These are phyloP conservation scores for Backusella psychrophila DNA, from an alignment of 192 early-diverging fungal species.

Conservation along the genomic window DNA sequence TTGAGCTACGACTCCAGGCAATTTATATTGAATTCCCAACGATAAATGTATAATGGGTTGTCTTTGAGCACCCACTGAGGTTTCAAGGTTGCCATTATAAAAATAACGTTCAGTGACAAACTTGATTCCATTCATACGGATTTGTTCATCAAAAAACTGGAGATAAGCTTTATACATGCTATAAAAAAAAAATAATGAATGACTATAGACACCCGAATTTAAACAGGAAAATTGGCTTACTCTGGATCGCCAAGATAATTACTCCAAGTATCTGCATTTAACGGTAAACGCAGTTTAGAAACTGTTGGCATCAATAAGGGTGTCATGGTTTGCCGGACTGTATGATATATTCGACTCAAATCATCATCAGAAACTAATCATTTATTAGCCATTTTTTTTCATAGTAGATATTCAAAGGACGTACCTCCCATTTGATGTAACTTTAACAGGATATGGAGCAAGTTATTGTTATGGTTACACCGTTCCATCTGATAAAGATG, in stretches of 20 bases:
- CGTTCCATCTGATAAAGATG: conserved; percentile 1
- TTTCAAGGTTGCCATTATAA: neutral
- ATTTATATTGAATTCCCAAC: neutral
- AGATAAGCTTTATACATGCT: conserved; percentile 5
- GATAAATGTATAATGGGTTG: neutral
- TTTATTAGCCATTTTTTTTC: neutral
- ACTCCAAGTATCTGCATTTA: neutral
- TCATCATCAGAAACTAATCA: neutral
- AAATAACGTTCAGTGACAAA: neutral
- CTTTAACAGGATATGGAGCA: neutral
- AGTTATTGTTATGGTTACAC: neutral
- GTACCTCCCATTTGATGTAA: neutral
- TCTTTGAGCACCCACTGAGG: neutral
- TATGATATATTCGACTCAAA: neutral
- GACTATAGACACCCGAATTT: neutral
- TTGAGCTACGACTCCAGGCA: neutral
- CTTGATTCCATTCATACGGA: neutral
- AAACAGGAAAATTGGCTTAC: neutral
- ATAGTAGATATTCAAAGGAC: neutral
- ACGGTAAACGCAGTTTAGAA: neutral
- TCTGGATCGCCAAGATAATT: neutral
- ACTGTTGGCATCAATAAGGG: conserved; percentile 1
- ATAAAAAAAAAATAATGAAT: neutral
- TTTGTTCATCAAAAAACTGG: neutral
- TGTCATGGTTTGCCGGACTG: neutral